Evolutionary conservation across 192 early-diverging fungal species (phyloP).

Genomic region (Coemansia aciculifera): DNA sequence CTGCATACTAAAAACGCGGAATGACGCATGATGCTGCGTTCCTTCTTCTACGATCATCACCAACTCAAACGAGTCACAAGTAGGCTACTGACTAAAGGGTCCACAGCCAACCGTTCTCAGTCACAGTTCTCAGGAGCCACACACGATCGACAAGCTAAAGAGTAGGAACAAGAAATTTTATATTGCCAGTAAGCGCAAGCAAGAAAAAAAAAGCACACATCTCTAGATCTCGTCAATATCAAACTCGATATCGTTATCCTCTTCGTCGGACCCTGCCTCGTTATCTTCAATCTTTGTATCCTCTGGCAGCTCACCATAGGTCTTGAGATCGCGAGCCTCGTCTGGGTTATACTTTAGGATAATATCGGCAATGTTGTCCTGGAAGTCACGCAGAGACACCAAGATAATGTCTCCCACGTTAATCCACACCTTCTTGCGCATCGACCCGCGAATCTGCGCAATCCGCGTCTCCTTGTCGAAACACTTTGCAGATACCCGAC

Average conservation of each 20-base stretch:
- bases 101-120: not conserved
- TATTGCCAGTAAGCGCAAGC: not conserved
- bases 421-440: slow-evolving; percentile 98
- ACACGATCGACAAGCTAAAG: not conserved
- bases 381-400: slow-evolving; percentile 86
- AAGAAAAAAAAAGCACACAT: not conserved
- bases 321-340: slow-evolving; percentile 89
- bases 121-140: not conserved
- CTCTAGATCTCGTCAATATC: slow-evolving; percentile 82
- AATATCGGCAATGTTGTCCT: slow-evolving; percentile 92
- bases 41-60: not conserved
- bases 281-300: slow-evolving; percentile 55
- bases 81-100: not conserved
- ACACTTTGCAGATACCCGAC: slow-evolving; percentile 87
- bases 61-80: slow-evolving; percentile 3
- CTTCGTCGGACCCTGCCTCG: slow-evolving; percentile 54
- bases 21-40: not conserved
- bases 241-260: slow-evolving; percentile 86
- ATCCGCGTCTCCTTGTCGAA: slow-evolving; percentile 87
- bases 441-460: slow-evolving; percentile 95
- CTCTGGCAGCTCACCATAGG: slow-evolving; percentile 94
- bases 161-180: not conserved
- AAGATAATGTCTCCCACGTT: slow-evolving; percentile 89
- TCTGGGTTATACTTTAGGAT: slow-evolving; percentile 96
- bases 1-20: not conserved